These are phyloP conservation scores for Candida sonorensis DNA, from an alignment of 805 yeast genomes.

Conservation along the genomic window DNA sequence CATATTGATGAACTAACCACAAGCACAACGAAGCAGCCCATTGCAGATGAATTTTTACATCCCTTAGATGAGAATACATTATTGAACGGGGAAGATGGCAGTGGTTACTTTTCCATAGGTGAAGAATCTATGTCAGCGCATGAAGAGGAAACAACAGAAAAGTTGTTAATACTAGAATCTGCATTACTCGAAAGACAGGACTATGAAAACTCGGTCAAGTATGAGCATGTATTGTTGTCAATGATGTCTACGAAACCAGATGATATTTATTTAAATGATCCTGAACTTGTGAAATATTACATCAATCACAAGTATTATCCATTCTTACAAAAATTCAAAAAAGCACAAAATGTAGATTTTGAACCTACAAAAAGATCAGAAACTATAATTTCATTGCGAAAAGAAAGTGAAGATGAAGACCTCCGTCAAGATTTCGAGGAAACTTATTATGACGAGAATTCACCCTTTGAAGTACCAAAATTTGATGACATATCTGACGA, in stretches of 20 bases:
- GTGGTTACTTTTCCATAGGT: no score
- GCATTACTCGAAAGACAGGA: constrained; percentile 20
- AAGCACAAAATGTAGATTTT: no score
- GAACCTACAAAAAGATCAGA: no score
- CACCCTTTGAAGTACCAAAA: constrained; percentile 9
- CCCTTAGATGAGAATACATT: no score
- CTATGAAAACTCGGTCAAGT: constrained; percentile 16
- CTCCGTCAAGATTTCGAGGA: not conserved
- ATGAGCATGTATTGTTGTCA: constrained; percentile 20
- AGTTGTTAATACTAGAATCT: constrained; percentile 16
- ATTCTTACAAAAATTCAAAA: no score
- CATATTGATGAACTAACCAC: no score
- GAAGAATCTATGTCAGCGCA: constrained; percentile 2
- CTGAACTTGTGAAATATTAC: constrained; percentile 7
- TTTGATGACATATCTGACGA: constrained; percentile 18
- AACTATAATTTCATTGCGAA: not conserved
- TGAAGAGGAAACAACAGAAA: constrained; percentile 7
- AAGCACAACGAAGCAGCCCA: no score
- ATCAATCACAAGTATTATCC: constrained; percentile 13
- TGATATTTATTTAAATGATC: constrained; percentile 13
- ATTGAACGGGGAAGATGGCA: no score
- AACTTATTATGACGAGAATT: constrained; percentile 9
- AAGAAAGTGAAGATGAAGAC: not conserved
- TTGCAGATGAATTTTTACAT: no score
- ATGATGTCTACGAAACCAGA: constrained; percentile 15